Evolutionary conservation across 1,284 basidiomycete species (phyloP).

Genomic region (Microbotryomycetes sp.): DNA sequence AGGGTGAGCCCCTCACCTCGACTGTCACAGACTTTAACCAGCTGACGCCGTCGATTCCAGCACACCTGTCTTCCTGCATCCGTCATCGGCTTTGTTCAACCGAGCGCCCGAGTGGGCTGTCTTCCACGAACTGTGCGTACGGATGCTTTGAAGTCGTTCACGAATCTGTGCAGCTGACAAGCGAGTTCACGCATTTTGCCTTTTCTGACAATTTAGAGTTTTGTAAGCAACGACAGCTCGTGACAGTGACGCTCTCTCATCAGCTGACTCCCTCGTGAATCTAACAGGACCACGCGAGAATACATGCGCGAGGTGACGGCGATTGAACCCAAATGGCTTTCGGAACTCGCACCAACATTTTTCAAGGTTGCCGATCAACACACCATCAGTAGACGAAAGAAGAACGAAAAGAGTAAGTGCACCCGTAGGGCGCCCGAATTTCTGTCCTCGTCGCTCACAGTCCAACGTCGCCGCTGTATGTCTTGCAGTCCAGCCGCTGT

Average conservation of each 20-base stretch:
- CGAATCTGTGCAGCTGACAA: background rate
- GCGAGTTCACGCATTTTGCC: constrained; percentile 40
- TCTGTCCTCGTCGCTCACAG: constrained; percentile 35
- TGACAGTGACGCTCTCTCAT: background rate
- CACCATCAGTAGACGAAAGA: constrained; percentile 95
- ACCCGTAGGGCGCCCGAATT: constrained; percentile 81
- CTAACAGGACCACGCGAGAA: constrained; percentile 48
- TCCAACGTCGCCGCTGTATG: background rate
- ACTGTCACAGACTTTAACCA: background rate
- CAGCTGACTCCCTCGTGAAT: too few species aligned
- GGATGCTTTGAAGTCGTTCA: constrained; percentile 35
- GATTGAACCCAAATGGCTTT: constrained; percentile 97
- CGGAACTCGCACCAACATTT: constrained; percentile 91
- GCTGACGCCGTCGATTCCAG: constrained; percentile 3
- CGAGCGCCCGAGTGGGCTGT: constrained; percentile 74
- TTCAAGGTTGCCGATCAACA: constrained; percentile 94
- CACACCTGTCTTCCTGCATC: constrained; percentile 96
- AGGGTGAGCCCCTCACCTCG: constrained; percentile 47
- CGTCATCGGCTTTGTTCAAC: constrained; percentile 94
- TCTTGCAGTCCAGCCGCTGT: constrained; percentile 7
- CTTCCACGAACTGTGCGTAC: constrained; percentile 65
- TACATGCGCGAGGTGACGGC: constrained; percentile 96
- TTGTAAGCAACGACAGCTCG: constrained; percentile 22
- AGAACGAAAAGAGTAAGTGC: constrained; percentile 95
- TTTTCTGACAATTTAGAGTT: background rate